These are phyloP conservation scores for Trichosporon coremiiforme DNA, from an alignment of 1,284 basidiomycete genomes.

Conservation along the genomic window DNA sequence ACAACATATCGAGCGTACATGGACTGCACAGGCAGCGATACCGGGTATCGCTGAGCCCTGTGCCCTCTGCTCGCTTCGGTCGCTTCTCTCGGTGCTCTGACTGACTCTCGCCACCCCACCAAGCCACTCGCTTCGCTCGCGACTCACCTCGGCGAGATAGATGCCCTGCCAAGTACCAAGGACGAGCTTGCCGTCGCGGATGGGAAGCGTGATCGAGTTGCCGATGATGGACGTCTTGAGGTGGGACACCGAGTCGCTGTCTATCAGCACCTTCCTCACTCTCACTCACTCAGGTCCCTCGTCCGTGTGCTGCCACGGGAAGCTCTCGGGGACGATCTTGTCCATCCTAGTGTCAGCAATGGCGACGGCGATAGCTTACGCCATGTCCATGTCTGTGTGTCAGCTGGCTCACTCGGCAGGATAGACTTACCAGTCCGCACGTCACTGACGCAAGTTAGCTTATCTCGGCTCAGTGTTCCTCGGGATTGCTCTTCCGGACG, in stretches of 20 bases:
- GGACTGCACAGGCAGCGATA: neutral
- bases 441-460: slow-evolving; percentile 8
- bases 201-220: slow-evolving; percentile 77
- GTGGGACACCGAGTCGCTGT: slow-evolving; percentile 70
- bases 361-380: slow-evolving; percentile 25
- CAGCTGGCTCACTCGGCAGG: slow-evolving; percentile 11
- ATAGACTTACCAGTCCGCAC: slow-evolving; percentile 21
- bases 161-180: slow-evolving; percentile 86
- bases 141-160: slow-evolving; percentile 45
- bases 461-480: neutral
- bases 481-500: slow-evolving; percentile 21
- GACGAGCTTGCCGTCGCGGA: slow-evolving; percentile 76
- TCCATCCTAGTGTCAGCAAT: slow-evolving; percentile 61
- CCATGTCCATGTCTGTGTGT: slow-evolving; percentile 59
- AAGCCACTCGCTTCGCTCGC: neutral
- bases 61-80: neutral
- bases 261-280: neutral
- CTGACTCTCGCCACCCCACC: neutral
- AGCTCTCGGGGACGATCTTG: slow-evolving; percentile 77
- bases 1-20: neutral
- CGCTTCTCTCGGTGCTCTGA: neutral
- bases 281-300: slow-evolving; percentile 79
- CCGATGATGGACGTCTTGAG: slow-evolving; percentile 85
- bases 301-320: slow-evolving; percentile 86
- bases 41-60: neutral